Conservation (phyloP, 352 stramenopile genomes). For the Phytophthora ohioensis region DNA sequence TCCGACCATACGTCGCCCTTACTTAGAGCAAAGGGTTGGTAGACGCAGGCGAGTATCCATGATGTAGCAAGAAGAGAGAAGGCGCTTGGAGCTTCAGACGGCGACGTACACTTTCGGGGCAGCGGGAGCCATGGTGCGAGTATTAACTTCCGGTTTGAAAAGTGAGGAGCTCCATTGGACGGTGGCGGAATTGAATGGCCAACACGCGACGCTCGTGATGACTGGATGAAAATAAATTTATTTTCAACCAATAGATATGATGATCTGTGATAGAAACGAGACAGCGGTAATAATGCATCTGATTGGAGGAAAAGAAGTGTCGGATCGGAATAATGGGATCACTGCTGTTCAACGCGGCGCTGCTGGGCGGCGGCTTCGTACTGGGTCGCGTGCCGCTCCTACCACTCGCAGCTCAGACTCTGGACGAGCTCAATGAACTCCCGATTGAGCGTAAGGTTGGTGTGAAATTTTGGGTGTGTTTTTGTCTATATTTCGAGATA, state of each 20-base stretch:
- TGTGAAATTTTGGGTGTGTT: not conserved
- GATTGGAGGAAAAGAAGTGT: constrained; percentile 12
- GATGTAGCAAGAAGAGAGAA: constrained; percentile 24
- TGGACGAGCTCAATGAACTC: constrained; percentile 59
- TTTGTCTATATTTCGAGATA: not conserved
- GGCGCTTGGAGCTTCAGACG: constrained; percentile 18
- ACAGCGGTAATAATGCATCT: not conserved
- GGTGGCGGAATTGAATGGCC: constrained; percentile 46
- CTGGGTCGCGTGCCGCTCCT: constrained; percentile 67
- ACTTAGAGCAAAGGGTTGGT: not conserved
- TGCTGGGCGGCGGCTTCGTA: constrained; percentile 72
- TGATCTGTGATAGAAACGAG: constrained; percentile 8
- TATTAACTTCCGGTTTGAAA: constrained; percentile 91
- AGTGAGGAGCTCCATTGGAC: constrained; percentile 48
- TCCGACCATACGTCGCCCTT: constrained; percentile 65
- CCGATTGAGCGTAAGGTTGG: constrained; percentile 59
- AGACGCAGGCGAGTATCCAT: constrained; percentile 69
- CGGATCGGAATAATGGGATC: constrained; percentile 41
- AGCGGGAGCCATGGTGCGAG: constrained; percentile 78
- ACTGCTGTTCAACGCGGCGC: constrained; percentile 67
- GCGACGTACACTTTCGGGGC: constrained; percentile 85
- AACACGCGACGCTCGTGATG: constrained; percentile 5
- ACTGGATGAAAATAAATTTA: constrained; percentile 49
- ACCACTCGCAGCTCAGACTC: constrained; percentile 48
- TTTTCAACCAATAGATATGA: constrained; percentile 1